Evolutionary conservation across 2,329 filamentous ascomycete genomes (phyloP), one percentile per base, ranked within the genome.

Genomic region (Aspergillus caelatus): DNA sequence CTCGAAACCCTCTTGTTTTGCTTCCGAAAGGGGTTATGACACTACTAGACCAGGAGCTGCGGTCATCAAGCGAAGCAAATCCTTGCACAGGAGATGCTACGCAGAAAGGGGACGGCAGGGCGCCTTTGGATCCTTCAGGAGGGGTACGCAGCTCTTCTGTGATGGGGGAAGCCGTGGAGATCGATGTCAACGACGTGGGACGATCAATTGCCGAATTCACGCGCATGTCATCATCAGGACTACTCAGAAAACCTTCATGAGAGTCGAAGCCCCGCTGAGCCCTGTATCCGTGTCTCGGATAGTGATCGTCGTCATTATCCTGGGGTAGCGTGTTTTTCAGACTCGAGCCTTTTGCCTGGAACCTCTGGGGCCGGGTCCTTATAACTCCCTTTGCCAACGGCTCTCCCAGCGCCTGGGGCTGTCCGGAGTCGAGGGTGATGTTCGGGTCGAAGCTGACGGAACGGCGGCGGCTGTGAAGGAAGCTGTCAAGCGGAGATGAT

Each of bases 391-490:
- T 78, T 11, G 73, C 71, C 23, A 81, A 66, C 11, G 80, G 78
- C 61, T 80, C 74, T 50, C 79, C 76, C 23, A 80, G 71, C 23
- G 74, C 73, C 52, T 75, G 74, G 28, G 74, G 74, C 23, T 73
- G 72, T 14, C 78, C 78, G 41, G 76, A 77, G 39, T 81, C 79
- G n/a, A 79, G 63, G 10, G 71, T 79, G 28, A 79, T 76, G 32
- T 78, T 74, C 14, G 77, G 73, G 60, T 79, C 76, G 68, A 82
- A 80, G 58, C 72, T 78, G 61, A 83, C 78, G 43, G 79, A 82
- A 3, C 79, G 74, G 30, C 76, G 73, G 39, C 76, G 75, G 30
- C 77, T 72, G 48, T 77, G 75, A 50, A 81, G 68, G 63, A 78
- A 84, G 55, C 75, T 73, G 32, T 81, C 79, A 57, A 80, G 72